Evolutionary conservation across 1,284 basidiomycete species (phyloP).

Genomic region (Phylloboletellus chloephorus): DNA sequence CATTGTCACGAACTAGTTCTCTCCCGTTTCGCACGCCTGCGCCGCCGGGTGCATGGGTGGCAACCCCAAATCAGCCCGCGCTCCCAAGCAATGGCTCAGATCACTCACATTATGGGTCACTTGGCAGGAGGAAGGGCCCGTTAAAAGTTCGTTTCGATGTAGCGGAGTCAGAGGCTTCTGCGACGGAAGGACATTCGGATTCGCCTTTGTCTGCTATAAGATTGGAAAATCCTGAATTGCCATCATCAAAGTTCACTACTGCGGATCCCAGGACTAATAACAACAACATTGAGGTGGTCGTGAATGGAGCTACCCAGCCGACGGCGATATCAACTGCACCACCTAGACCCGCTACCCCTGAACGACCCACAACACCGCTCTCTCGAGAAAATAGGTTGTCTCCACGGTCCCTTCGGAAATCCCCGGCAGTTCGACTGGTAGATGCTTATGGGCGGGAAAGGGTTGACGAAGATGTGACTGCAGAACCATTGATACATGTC

Average conservation of each 20-base stretch:
- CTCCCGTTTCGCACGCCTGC: conserved; percentile 55
- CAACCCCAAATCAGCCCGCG: conserved; percentile 47
- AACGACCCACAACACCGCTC: conserved; percentile 19
- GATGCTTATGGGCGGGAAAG: conserved; percentile 53
- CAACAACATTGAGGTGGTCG: neutral
- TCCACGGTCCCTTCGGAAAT: conserved; percentile 38
- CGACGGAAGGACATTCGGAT: conserved; percentile 33
- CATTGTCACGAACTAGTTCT: conserved; percentile 40
- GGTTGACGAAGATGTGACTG: conserved; percentile 9
- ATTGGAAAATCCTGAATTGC: conserved; percentile 22
- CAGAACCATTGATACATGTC: neutral
- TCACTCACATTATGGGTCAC: conserved; percentile 31
- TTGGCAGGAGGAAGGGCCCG: conserved; percentile 35
- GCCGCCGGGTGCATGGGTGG: conserved; percentile 65
- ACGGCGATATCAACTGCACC: neutral
- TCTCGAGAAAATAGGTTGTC: conserved; percentile 28
- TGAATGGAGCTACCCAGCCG: conserved; percentile 2
- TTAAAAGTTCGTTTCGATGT: conserved; percentile 67
- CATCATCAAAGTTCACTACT: conserved; percentile 3
- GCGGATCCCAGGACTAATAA: neutral
- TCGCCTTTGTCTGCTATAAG: conserved; percentile 29
- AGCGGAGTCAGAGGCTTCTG: conserved; percentile 35
- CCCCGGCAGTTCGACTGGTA: conserved; percentile 50
- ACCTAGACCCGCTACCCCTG: conserved; percentile 17
- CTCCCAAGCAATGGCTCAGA: conserved; percentile 16